Conservation (phyloP, 202 grass and related monocot genomes). For the Panicum virgatum region DNA sequence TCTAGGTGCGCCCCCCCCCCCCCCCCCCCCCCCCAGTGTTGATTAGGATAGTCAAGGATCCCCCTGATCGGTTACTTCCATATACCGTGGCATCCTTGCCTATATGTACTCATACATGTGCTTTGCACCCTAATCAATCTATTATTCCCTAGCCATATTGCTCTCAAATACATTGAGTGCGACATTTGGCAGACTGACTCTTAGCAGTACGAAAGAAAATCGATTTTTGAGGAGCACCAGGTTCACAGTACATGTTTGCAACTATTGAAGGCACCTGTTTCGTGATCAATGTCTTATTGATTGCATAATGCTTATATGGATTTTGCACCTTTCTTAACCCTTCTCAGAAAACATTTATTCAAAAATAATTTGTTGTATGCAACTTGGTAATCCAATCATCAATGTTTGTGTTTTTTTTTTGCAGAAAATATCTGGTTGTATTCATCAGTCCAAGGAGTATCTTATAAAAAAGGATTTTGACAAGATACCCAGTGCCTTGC, state of each 20-base stretch:
- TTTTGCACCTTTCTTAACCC: constrained; percentile 7
- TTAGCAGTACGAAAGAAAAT: not conserved
- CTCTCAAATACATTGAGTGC: not conserved
- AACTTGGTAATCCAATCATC: constrained; percentile 30
- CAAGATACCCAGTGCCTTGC: constrained; percentile 61
- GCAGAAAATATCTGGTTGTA: constrained; percentile 70
- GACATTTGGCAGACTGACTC: not conserved
- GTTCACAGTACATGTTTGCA: constrained; percentile 13
- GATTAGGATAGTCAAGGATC: too few relatives aligned
- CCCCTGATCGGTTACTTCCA: too few relatives aligned
- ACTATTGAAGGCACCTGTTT: constrained; percentile 6
- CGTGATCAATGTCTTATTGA: constrained; percentile 24
- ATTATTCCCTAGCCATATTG: too few relatives aligned
- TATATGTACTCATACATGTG: too few relatives aligned
- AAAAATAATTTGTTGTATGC: constrained; percentile 9
- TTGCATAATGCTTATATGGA: not conserved
- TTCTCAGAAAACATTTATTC: constrained; percentile 22
- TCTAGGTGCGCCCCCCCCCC: too few relatives aligned
- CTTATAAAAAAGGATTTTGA: constrained; percentile 52
- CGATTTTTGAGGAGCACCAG: constrained; percentile 11
- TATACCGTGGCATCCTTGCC: too few relatives aligned
- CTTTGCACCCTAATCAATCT: too few relatives aligned
- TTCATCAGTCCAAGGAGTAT: constrained; percentile 60
- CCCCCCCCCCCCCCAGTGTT: too few relatives aligned
- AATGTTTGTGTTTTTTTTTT: constrained; percentile 28